Conservation (phyloP, 2,329 filamentous ascomycete species). For the Trichoderma polysporum region DNA sequence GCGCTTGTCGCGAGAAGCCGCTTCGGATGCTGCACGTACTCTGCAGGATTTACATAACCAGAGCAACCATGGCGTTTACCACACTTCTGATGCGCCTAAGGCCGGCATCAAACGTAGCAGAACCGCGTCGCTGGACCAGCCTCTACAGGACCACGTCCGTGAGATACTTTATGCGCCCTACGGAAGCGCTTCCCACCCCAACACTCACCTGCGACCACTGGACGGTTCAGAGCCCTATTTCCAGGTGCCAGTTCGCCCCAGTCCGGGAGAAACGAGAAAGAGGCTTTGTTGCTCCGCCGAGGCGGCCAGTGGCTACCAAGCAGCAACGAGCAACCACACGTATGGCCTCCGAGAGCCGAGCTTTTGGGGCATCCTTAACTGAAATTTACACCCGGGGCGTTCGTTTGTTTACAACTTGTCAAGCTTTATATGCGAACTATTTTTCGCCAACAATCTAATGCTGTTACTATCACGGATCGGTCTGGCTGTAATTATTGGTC, state of each 20-base stretch:
- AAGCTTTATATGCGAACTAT: neutral
- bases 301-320: slow-evolving; percentile 48
- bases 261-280: slow-evolving; percentile 55
- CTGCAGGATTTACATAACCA: slow-evolving; percentile 62
- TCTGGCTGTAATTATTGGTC: neutral
- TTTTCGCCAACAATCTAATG: slow-evolving; percentile 11
- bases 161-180: slow-evolving; percentile 52
- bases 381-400: slow-evolving; percentile 25
- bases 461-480: slow-evolving; percentile 6
- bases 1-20: slow-evolving; percentile 42
- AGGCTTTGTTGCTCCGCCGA: slow-evolving; percentile 66
- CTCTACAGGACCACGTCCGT: slow-evolving; percentile 67
- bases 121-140: slow-evolving; percentile 56
- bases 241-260: slow-evolving; percentile 43
- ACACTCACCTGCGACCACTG: slow-evolving; percentile 37
- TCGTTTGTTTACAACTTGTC: slow-evolving; percentile 1
- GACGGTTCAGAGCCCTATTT: slow-evolving; percentile 29
- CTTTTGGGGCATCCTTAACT: slow-evolving; percentile 67
- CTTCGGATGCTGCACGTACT: slow-evolving; percentile 55
- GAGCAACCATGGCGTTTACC: slow-evolving; percentile 37
- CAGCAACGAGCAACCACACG: slow-evolving; percentile 48
- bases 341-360: slow-evolving; percentile 56
- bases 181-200: slow-evolving; percentile 36
- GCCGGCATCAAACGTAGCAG: slow-evolving; percentile 59
- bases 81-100: slow-evolving; percentile 36